Percentiles rank a stretch among this genome's conserved stretches.
Evolutionary conservation across 176 grass and related monocot species (phyloP).

Genomic region (Eragrostis nindensis): DNA sequence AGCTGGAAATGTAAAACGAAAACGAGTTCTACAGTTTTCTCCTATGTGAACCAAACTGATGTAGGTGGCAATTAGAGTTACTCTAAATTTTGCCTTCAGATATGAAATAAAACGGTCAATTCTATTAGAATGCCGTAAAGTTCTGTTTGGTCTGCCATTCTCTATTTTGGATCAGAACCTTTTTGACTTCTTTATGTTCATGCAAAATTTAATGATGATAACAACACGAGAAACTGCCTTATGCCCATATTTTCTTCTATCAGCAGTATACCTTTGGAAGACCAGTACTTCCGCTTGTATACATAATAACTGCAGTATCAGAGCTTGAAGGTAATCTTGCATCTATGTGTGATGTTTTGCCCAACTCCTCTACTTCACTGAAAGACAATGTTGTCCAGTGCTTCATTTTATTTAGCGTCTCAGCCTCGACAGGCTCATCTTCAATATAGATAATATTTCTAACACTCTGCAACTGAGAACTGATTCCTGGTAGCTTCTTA

Average conservation of each 20-base stretch:
- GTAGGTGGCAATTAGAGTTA: constrained; percentile 3
- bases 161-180: background rate
- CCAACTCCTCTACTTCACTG: constrained; percentile 70
- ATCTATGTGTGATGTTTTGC: constrained; percentile 53
- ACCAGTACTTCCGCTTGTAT: constrained; percentile 92
- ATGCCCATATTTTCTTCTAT: background rate
- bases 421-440: constrained; percentile 72
- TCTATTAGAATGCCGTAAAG: background rate
- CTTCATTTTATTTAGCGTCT: constrained; percentile 51
- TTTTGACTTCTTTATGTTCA: background rate
- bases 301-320: constrained; percentile 92
- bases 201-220: background rate
- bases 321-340: constrained; percentile 64
- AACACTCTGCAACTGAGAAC: constrained; percentile 58
- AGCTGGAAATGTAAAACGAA: background rate
- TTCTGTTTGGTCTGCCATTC: background rate
- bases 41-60: background rate
- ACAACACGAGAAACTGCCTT: constrained; percentile 25
- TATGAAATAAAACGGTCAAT: background rate
- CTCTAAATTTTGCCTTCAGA: constrained; percentile 9
- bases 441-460: constrained; percentile 83
- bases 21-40: background rate
- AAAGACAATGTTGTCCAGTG: constrained; percentile 64
- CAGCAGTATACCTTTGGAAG: constrained; percentile 72
- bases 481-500: constrained; percentile 81